These are phyloP conservation scores for Agroathelia rolfsii DNA, from an alignment of 1,284 basidiomycete species.

Conservation along the genomic window DNA sequence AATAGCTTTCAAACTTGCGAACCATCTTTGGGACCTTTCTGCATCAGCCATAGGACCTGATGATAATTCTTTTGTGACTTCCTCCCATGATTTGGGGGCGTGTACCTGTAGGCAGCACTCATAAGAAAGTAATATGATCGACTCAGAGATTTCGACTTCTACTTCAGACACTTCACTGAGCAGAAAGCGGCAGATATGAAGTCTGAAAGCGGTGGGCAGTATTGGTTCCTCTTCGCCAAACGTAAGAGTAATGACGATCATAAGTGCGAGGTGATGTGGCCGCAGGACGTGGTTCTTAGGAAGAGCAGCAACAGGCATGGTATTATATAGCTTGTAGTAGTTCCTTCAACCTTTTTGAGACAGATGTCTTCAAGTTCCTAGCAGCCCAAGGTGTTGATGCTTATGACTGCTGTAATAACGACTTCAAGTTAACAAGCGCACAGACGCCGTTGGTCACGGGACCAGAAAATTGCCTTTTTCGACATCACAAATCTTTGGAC, in stretches of 20 bases:
- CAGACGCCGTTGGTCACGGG: no score
- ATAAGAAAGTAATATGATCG: conserved; percentile 14
- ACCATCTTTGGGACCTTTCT: conserved; percentile 17
- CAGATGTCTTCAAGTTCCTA: no score
- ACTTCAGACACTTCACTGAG: conserved; percentile 51
- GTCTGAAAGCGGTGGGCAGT: conserved; percentile 46
- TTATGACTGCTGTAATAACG: no score
- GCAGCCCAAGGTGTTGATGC: no score
- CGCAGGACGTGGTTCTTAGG: conserved; percentile 52
- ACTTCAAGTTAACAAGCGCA: no score
- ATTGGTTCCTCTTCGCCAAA: conserved; percentile 45
- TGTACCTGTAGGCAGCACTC: conserved; percentile 10
- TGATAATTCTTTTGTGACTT: conserved; percentile 9
- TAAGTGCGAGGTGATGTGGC: conserved; percentile 63
- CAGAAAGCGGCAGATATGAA: conserved; percentile 53
- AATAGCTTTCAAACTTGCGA: conserved; percentile 28
- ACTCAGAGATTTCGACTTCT: conserved; percentile 13
- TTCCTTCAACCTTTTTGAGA: no score
- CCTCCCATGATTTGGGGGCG: conserved; percentile 11
- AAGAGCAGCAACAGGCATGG: conserved; percentile 32
- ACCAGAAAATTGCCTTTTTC: no score
- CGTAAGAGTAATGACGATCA: conserved; percentile 48
- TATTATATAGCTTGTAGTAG: neutral
- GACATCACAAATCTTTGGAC: no score
- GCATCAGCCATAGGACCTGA: no score